Base-by-base conservation (phyloP, 257 asterid species). In the Parsonsia alboflavescens region DNA sequence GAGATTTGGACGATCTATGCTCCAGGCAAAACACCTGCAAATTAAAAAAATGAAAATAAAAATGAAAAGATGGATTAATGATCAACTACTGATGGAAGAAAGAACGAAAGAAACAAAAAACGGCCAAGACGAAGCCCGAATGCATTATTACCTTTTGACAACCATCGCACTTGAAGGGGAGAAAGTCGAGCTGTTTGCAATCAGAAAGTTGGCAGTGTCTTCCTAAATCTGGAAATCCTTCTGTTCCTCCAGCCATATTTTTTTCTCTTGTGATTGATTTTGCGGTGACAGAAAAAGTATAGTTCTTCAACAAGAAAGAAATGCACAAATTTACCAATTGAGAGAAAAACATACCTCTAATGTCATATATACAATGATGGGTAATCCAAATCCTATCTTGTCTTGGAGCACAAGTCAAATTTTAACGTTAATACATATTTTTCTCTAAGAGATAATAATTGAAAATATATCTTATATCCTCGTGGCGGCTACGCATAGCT, bases 221-320 rank as follows among this genome's bases (percentile, higher is more conserved):
- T 33, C 99, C 99, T 79, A 94, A 82, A 71, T 92, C 96, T n/a
- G 97, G 97, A 77, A 88, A 90, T 57, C 89, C 89, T 85, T 90
- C 96, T 24, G 99, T 90, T 81, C 99, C 97, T 80, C 90, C 91
- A 73, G 72, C 86, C 92, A 86, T 75, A 24, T 22, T 21, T 30
- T 48, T 7, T 21, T 26, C 48, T 28, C 28, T 33, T 36, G 42
- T 62, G 8, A 30, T 63, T 6, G 69, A 17, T 33, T 33, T 33
- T 17, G 69, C 69, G 33, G 26, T 39, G 28, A 5, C 12, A 36
- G 48, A 16, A 7, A 16, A 12, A 28, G 16, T 15, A 24, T 57
- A 57, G 65, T 59, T 59, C 21, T 26, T 59, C 41, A 59, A 59
- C 3, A 13, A 11, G 10, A 39, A 24, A 59, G 65, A 26, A 59